Conservation (phyloP, 495 filamentous ascomycete genomes). For the Xylaria cubensis region DNA sequence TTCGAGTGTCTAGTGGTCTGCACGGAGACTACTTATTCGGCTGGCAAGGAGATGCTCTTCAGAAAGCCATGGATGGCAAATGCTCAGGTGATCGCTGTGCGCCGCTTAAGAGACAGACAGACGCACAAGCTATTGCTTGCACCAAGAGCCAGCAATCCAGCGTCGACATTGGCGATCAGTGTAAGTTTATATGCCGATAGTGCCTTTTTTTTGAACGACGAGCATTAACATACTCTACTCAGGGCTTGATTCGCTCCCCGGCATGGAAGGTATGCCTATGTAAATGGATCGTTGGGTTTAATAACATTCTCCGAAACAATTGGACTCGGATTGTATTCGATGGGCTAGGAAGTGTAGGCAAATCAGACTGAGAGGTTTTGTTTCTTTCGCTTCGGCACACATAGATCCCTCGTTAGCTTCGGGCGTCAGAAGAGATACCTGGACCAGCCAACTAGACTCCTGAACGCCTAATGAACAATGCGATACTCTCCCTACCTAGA, state of each 20-base stretch:
- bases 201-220: neutral
- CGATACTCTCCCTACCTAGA: neutral
- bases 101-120: slow-evolving; percentile 44
- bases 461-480: slow-evolving; percentile 5
- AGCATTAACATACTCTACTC: slow-evolving; percentile 22
- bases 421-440: slow-evolving; percentile 14
- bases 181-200: slow-evolving; percentile 27
- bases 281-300: slow-evolving; percentile 14
- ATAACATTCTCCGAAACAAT: neutral
- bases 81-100: slow-evolving; percentile 52
- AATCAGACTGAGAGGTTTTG: neutral
- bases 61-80: slow-evolving; percentile 55
- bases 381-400: neutral
- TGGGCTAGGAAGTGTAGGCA: neutral
- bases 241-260: slow-evolving; percentile 37
- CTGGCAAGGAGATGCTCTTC: slow-evolving; percentile 57
- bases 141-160: slow-evolving; percentile 44
- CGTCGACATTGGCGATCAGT: slow-evolving; percentile 42
- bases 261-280: slow-evolving; percentile 30
- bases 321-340: neutral
- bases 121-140: slow-evolving; percentile 45
- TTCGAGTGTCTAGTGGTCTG: neutral
- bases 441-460: slow-evolving; percentile 11
- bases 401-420: slow-evolving; percentile 9
- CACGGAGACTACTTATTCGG: slow-evolving; percentile 60